phyloP scores from a whole-genome alignment of 2,329 filamentous ascomycete genomes.

The Podosphaera leucotricha region DNA sequence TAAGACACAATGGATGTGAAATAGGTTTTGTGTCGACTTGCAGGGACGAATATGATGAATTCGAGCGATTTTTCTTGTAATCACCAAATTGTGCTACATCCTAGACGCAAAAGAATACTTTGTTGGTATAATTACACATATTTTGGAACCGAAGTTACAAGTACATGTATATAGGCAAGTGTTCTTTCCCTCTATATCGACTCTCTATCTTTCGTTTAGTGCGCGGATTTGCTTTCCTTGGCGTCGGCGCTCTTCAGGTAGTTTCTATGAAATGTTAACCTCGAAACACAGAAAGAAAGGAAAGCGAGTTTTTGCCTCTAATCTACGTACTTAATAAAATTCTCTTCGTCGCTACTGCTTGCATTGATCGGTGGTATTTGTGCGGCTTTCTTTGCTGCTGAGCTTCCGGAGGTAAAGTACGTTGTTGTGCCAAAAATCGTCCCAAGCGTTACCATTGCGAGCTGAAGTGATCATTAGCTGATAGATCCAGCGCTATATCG shows the following conservation, averaged over 20 bases:
- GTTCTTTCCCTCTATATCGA: too few relatives aligned
- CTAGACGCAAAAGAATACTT: too few relatives aligned
- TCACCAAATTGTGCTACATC: too few relatives aligned
- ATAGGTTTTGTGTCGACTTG: too few relatives aligned
- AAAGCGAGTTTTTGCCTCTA: neutral
- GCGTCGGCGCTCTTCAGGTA: slow-evolving; percentile 10
- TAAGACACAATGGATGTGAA: too few relatives aligned
- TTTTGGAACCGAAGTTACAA: too few relatives aligned
- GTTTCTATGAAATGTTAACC: slow-evolving; percentile 7
- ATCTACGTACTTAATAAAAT: slow-evolving; percentile 16
- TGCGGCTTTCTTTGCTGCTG: slow-evolving; percentile 7
- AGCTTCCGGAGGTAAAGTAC: slow-evolving; percentile 8
- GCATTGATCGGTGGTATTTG: slow-evolving; percentile 16
- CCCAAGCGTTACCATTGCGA: slow-evolving; percentile 14
- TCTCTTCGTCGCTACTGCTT: slow-evolving; percentile 16
- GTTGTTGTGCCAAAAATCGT: slow-evolving; percentile 6
- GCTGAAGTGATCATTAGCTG: slow-evolving; percentile 10
- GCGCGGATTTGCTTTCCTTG: slow-evolving; percentile 4
- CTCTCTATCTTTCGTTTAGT: neutral
- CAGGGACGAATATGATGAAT: too few relatives aligned
- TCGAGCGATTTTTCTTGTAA: too few relatives aligned
- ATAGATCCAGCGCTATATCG: neutral
- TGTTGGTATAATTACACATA: too few relatives aligned
- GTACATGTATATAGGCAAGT: too few relatives aligned
- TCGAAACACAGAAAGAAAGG: neutral